A percentile compares a stretch with the other conserved stretches of the same genome.
phyloP scores from a whole-genome alignment of 805 yeast species.

The Zygosaccharomyces bisporus region DNA sequence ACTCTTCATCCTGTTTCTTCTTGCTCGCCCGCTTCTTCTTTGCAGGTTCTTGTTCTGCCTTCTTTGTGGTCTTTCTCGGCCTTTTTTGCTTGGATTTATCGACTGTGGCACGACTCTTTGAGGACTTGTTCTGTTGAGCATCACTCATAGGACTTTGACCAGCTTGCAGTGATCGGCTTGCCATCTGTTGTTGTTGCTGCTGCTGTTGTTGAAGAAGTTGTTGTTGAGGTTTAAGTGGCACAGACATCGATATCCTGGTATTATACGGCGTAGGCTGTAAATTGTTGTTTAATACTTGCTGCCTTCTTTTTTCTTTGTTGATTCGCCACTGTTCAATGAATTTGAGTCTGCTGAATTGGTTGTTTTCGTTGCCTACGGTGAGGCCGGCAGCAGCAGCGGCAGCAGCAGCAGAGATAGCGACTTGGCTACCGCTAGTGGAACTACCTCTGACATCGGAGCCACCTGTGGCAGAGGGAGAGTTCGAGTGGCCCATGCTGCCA shows the following conservation, averaged over 20 bases:
- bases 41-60: conserved; percentile 24
- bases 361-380: conserved; percentile 34
- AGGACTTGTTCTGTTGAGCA: conserved; percentile 1
- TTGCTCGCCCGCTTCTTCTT: conserved; percentile 31
- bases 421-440: conserved; percentile 37
- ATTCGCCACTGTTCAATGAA: conserved; percentile 84
- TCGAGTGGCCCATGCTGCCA: conserved; percentile 10
- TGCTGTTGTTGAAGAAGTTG: conserved; percentile 32
- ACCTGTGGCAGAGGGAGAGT: conserved; percentile 10
- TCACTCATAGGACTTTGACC: conserved; percentile 1
- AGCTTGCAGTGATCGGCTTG: background rate
- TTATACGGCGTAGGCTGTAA: conserved; percentile 30
- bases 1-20: conserved; percentile 21
- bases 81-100: conserved; percentile 32
- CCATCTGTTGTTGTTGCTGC: conserved; percentile 7
- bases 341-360: conserved; percentile 79
- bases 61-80: conserved; percentile 32
- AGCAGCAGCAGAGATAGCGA: conserved; percentile 36
- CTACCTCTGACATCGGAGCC: conserved; percentile 17
- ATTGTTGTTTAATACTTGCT: conserved; percentile 37
- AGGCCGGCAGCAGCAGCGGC: conserved; percentile 41
- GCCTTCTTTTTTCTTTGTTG: conserved; percentile 53
- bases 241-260: conserved; percentile 34
- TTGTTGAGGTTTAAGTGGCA: conserved; percentile 30
- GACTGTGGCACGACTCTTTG: conserved; percentile 12